Evolutionary conservation across 768 basidiomycete genomes (phyloP), one percentile per base, ranked within the genome.

Genomic region (Daedaleopsis nitida): DNA sequence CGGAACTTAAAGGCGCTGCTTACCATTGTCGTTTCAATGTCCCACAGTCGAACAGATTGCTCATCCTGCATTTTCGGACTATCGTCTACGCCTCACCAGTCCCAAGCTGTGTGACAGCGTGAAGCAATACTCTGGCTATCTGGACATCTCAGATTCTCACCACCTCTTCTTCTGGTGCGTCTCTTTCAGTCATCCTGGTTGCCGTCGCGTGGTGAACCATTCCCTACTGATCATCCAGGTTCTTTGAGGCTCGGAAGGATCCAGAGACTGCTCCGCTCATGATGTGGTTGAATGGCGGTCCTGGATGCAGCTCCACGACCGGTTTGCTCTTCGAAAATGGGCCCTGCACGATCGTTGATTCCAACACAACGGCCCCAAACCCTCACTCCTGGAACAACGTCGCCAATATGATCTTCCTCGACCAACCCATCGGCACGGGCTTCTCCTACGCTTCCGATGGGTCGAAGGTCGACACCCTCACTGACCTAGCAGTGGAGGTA

Each of bases 91-190:
- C 62, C 68, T 91, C 13, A 86, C 83, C 0, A 81, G 86, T 65
- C 88, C 93, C 11, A 78, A 81, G 35, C 75, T 96, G 7, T 96
- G 94, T 66, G 94, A 96, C 0, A 74, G 81, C n/a, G 91, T 94
- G 43, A 83, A 90, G 73, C 68, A 69, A 54, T 52, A 66, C 38
- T 63, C 77, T 12, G 82, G 82, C 9, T 83, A 83, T 67, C 70
- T 83, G 35, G 82, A 32, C 27, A 32, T 32, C 27, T 32, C 27
- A 32, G 27, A 32, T 32, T 32, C 27, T 32, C 76, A 76, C 52
- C 82, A 84, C 64, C 70, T 83, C 32, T 84, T 83, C 75, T 83
- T 81, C 75, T 83, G 81, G 82, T 78, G 27, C 27, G 27, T 32
- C 3, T 32, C 27, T 75, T 35, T 62, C 24, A 27, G 16, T 8